A percentile compares a stretch with the other conserved stretches of the same genome.
Evolutionary conservation across 2,329 filamentous ascomycete genomes (phyloP).

Genomic region (Sporothrix pseudoabietina): DNA sequence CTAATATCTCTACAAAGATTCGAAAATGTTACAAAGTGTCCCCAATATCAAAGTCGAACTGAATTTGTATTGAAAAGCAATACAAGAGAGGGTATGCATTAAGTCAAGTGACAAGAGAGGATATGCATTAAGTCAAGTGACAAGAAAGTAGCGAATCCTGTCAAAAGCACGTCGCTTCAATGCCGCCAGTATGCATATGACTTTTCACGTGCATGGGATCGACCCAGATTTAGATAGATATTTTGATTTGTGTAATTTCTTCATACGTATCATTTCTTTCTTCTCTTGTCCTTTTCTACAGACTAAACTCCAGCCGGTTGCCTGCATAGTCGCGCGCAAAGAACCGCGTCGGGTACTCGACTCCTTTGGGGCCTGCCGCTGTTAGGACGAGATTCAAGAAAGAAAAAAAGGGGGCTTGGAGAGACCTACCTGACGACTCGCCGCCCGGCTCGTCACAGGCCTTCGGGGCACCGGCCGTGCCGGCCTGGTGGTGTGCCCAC

Average conservation of each 20-base stretch:
- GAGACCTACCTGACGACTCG: conserved; percentile 37
- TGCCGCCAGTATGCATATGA: no score
- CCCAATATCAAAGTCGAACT: no score
- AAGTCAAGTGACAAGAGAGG: no score
- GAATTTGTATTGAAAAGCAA: no score
- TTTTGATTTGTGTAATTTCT: neutral
- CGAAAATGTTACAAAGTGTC: neutral
- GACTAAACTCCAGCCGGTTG: conserved; percentile 56
- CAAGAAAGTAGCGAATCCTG: no score
- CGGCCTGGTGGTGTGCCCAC: conserved; percentile 54
- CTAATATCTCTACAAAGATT: neutral
- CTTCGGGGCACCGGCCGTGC: conserved; percentile 53
- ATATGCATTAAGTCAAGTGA: no score
- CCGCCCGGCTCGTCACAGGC: conserved; percentile 59
- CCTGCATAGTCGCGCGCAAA: conserved; percentile 62
- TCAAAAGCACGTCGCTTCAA: no score
- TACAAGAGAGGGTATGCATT: no score
- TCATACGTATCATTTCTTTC: no score
- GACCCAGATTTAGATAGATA: no score
- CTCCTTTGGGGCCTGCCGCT: conserved; percentile 48
- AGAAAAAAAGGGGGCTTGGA: neutral
- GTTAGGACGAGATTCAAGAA: conserved; percentile 37
- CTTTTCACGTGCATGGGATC: no score
- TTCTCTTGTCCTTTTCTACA: conserved; percentile 39
- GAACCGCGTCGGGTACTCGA: conserved; percentile 63